A percentile compares a stretch with the other conserved stretches of the same genome.
Evolutionary conservation across 345 rosid species (phyloP).

Genomic region (Melaleuca quinquenervia): DNA sequence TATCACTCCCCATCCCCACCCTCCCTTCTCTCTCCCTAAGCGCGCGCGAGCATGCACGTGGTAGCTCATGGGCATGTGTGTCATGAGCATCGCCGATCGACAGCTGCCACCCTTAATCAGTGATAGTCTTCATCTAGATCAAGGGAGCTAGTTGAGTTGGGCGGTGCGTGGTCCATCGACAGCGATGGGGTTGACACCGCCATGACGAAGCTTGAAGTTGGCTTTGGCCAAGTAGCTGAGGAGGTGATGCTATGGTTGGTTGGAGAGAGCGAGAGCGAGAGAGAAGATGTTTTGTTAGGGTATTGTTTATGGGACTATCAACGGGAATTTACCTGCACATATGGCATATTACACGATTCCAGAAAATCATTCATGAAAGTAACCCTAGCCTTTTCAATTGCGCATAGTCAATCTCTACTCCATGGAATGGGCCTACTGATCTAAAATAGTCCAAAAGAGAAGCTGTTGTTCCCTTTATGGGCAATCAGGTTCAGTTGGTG

Average conservation of each 20-base stretch:
- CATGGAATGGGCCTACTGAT: not conserved
- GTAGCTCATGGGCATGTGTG: not conserved
- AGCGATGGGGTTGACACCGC: not conserved
- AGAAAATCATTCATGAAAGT: not conserved
- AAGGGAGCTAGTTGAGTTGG: not conserved
- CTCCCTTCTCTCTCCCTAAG: not conserved
- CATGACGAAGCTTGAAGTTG: not conserved
- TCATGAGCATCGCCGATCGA: not conserved
- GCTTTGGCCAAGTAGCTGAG: not conserved
- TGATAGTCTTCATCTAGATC: not conserved
- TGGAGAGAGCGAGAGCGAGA: no score
- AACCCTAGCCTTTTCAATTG: not conserved
- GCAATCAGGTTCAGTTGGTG: not conserved
- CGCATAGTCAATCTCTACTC: not conserved
- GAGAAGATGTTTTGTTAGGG: not conserved
- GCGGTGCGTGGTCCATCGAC: not conserved
- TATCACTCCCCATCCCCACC: not conserved
- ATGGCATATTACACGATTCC: not conserved
- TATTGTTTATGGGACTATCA: not conserved
- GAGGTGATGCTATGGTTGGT: not conserved
- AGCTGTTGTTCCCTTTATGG: not conserved
- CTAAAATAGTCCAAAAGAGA: not conserved
- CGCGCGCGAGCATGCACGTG: not conserved
- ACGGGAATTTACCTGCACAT: not conserved
- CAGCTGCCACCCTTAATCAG: not conserved